Base-by-base conservation (phyloP, 2,329 filamentous ascomycete genomes). In the Calycina herbarum region DNA sequence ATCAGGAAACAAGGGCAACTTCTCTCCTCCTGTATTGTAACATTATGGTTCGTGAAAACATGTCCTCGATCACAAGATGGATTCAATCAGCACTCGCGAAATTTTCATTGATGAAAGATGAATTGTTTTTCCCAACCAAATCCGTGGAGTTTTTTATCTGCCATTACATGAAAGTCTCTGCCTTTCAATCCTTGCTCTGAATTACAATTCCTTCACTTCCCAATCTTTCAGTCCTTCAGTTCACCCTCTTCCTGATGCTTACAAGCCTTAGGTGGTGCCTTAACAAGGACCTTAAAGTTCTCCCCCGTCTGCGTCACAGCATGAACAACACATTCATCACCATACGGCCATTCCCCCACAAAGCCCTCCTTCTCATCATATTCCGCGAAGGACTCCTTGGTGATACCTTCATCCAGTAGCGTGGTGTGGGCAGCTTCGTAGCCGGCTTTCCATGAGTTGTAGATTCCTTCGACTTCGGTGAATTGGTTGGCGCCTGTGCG, bases 231-330 rank as follows among this genome's bases (percentile, higher is more conserved):
- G 7, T n/a, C 42, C 42, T 45, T n/a, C 17, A 6, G n/a, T n/a
- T n/a, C 42, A 2, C 42, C 3, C 42, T n/a, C 17, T n/a, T n/a
- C 42, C 2, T 1, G 3, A 20, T n/a, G 3, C 42, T n/a, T n/a
- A 45, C 42, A 45, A 6, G 17, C 17, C 42, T n/a, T 8, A 5
- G 45, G 3, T 15, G 42, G 13, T 8, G 42, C 77, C 68, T 74
- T 77, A 5, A 82, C 76, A 1, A 75, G 71, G 5, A 82, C 74
- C 2, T 72, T 67, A 57, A 75, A 78, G 68, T 81, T 81, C 73
- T 80, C 76, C 0, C 81, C 81, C 7, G 73, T 78, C 56, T 77
- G 72, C 0, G 76, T 75, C 1, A 83, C 78, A 5, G 80, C 81
- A 66, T 81, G 80, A 15, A 79, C 77, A 1, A 80, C 45, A 51